phyloP scores from a whole-genome alignment of 345 rosid genomes.

The Lepidium didymum region DNA sequence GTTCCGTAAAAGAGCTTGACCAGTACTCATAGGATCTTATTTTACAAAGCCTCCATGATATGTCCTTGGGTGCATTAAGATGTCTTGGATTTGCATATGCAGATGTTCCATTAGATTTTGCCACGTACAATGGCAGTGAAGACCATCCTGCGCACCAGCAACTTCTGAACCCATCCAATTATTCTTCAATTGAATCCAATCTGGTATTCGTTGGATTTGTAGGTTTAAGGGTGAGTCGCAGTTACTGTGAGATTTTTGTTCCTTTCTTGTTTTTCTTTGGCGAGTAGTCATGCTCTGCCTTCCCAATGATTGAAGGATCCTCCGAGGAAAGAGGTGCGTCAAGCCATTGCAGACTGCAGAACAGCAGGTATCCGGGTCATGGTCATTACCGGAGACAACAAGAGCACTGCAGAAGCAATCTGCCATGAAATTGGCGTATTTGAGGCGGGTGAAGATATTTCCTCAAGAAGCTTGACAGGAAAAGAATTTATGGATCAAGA shows the following conservation, averaged over 20 bases:
- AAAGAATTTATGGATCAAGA: conserved; percentile 53
- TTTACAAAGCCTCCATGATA: conserved; percentile 51
- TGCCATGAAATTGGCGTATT: conserved; percentile 95
- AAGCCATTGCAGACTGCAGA: conserved; percentile 94
- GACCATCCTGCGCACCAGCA: conserved; percentile 84
- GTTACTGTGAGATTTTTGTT: neutral
- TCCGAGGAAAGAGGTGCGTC: conserved; percentile 86
- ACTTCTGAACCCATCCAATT: conserved; percentile 64
- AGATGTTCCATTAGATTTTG: conserved; percentile 37
- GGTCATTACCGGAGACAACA: conserved; percentile 96
- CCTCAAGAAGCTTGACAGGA: conserved; percentile 73
- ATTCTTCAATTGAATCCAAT: conserved; percentile 73
- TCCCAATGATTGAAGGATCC: conserved; percentile 59
- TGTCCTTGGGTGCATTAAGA: conserved; percentile 76
- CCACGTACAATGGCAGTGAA: conserved; percentile 75
- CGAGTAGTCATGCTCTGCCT: neutral
- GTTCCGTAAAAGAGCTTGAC: conserved; percentile 59
- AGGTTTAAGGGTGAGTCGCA: conserved; percentile 70
- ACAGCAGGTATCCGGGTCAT: conserved; percentile 96
- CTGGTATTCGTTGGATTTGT: conserved; percentile 76
- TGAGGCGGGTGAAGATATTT: conserved; percentile 53
- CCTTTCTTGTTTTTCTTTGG: neutral
- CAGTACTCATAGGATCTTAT: conserved; percentile 48
- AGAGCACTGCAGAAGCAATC: conserved; percentile 91
- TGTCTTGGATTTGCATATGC: conserved; percentile 31